phyloP scores from a whole-genome alignment of 164 flowering plant genomes.

The Vitis labrusca region DNA sequence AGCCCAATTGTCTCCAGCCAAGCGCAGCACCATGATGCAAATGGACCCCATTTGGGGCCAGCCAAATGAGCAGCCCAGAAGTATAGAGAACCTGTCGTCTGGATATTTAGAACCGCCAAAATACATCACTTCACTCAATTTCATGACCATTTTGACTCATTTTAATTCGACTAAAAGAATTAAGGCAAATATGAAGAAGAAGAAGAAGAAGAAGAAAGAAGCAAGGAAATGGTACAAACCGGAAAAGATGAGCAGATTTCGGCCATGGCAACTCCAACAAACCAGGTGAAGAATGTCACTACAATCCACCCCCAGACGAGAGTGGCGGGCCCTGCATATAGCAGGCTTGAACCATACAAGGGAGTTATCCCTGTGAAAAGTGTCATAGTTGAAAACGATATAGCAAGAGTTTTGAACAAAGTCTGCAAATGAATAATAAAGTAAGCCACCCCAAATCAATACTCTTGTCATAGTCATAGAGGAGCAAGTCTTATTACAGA shows the following conservation, averaged over 20 bases:
- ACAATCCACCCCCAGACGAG: slow-evolving; percentile 85
- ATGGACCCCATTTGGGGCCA: slow-evolving; percentile 71
- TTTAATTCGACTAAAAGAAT: no score
- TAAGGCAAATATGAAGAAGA: no score
- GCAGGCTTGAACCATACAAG: slow-evolving; percentile 60
- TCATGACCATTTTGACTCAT: no score
- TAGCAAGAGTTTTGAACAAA: slow-evolving; percentile 65
- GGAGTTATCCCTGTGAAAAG: slow-evolving; percentile 73
- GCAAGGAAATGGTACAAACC: slow-evolving; percentile 22
- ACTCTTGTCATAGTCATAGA: no score
- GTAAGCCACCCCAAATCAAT: background rate
- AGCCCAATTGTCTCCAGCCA: slow-evolving; percentile 76
- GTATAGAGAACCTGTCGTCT: slow-evolving; percentile 47
- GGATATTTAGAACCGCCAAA: no score
- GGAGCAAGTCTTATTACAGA: no score
- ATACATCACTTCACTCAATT: no score
- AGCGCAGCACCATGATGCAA: slow-evolving; percentile 76
- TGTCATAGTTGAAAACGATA: slow-evolving; percentile 62
- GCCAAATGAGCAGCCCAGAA: slow-evolving; percentile 80
- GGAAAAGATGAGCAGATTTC: slow-evolving; percentile 85
- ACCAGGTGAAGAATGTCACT: slow-evolving; percentile 74
- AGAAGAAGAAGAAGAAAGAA: background rate
- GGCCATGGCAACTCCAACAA: slow-evolving; percentile 75
- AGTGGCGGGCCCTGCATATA: slow-evolving; percentile 66
- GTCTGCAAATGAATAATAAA: slow-evolving; percentile 34